Percentiles rank a stretch among this genome's conserved stretches.
Conservation (phyloP, 2,329 filamentous ascomycete species). For the Harringtonia lauricola region DNA sequence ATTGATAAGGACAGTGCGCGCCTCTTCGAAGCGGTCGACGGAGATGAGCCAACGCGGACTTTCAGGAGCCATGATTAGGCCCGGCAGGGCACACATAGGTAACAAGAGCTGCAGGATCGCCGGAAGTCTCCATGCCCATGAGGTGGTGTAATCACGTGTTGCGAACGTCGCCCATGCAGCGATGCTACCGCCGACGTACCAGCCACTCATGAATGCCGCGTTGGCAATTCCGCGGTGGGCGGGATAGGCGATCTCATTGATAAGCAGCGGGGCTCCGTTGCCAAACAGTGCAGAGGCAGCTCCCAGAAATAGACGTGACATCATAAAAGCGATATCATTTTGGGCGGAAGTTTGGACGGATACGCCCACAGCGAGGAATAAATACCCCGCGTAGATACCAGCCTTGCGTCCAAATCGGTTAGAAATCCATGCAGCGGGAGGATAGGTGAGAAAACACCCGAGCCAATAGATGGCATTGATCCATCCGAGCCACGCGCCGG, state of each 20-base stretch:
- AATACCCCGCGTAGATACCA: constrained; percentile 22
- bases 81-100: constrained; percentile 6
- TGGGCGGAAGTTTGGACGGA: constrained; percentile 20
- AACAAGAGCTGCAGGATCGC: constrained; percentile 39
- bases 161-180: constrained; percentile 21
- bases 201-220: constrained; percentile 12
- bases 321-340: constrained; percentile 18
- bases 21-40: constrained; percentile 13
- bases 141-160: constrained; percentile 23
- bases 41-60: constrained; percentile 9
- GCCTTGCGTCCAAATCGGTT: constrained; percentile 27
- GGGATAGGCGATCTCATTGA: constrained; percentile 10
- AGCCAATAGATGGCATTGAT: constrained; percentile 19
- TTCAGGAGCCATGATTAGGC: constrained; percentile 3
- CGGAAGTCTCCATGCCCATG: constrained; percentile 45
- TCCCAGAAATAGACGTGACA: constrained; percentile 20
- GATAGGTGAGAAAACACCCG: constrained; percentile 18
- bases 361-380: constrained; percentile 19
- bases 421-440: constrained; percentile 8
- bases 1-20: constrained; percentile 21
- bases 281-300: background rate
- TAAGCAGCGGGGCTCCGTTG: constrained; percentile 5
- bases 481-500: constrained; percentile 24
- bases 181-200: constrained; percentile 17
- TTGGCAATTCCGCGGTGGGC: constrained; percentile 7